Evolutionary conservation across 306 rosid species (phyloP).

Genomic region (barrel medic (Medicago truncatula)): DNA sequence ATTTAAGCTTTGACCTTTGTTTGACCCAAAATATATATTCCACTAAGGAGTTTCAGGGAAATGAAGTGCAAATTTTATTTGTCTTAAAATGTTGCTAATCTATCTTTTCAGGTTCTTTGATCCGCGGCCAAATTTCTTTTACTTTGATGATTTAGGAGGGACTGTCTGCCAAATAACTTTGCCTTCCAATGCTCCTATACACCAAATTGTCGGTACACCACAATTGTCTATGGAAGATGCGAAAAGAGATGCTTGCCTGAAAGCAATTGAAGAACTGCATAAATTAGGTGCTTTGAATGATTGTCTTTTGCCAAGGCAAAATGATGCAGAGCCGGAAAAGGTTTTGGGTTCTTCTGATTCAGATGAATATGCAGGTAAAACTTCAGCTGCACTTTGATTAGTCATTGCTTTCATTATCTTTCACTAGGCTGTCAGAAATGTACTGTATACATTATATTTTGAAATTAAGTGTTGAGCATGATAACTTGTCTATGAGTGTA

Average conservation of each 20-base stretch:
- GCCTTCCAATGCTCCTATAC: slow-evolving; percentile 88
- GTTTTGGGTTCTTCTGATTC: slow-evolving; percentile 58
- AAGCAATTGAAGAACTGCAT: slow-evolving; percentile 88
- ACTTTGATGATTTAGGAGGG: slow-evolving; percentile 76
- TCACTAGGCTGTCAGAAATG: slow-evolving; percentile 33
- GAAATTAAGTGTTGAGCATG: slow-evolving; percentile 16
- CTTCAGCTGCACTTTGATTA: slow-evolving; percentile 32
- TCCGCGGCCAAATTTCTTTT: slow-evolving; percentile 78
- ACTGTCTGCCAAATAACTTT: slow-evolving; percentile 69
- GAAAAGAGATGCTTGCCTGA: slow-evolving; percentile 81
- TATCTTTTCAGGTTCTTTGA: slow-evolving; percentile 73
- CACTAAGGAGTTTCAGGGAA: slow-evolving; percentile 36
- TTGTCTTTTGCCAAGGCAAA: slow-evolving; percentile 74
- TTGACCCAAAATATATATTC: slow-evolving; percentile 35
- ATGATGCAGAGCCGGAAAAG: slow-evolving; percentile 46
- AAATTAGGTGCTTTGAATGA: slow-evolving; percentile 77
- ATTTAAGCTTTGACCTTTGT: slow-evolving; percentile 36
- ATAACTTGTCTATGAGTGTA: slow-evolving; percentile 21
- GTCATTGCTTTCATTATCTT: slow-evolving; percentile 43
- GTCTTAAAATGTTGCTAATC: slow-evolving; percentile 37
- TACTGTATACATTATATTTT: slow-evolving; percentile 30
- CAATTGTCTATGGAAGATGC: slow-evolving; percentile 75
- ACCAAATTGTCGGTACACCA: slow-evolving; percentile 60
- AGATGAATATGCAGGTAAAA: slow-evolving; percentile 68
- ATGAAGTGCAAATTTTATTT: slow-evolving; percentile 24